Evolutionary conservation across 192 early-diverging fungal species (phyloP).

Genomic region (Entomortierella beljakovae): DNA sequence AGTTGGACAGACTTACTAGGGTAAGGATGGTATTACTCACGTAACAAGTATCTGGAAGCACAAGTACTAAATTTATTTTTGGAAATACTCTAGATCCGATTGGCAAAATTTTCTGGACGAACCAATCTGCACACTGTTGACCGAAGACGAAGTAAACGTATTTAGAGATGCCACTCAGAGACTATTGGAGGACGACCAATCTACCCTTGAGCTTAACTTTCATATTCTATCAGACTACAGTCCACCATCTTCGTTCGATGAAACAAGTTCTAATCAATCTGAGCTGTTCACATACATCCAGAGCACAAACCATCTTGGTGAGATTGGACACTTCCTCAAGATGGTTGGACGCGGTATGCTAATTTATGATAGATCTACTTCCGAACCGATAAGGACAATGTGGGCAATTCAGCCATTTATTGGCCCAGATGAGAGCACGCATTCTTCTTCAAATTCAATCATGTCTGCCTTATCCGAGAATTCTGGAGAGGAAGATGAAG

Average conservation of each 20-base stretch:
- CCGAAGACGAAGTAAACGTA: constrained; percentile 66
- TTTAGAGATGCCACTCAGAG: constrained; percentile 70
- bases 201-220: constrained; percentile 77
- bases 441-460: constrained; percentile 19
- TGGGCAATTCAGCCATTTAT: constrained; percentile 79
- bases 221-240: constrained; percentile 45
- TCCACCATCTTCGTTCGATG: constrained; percentile 45
- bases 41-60: background rate
- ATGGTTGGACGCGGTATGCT: constrained; percentile 92
- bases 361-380: constrained; percentile 76
- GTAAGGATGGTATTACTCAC: constrained; percentile 55
- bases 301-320: constrained; percentile 7
- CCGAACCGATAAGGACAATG: constrained; percentile 74
- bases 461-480: constrained; percentile 44
- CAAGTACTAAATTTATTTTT: background rate
- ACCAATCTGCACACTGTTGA: constrained; percentile 65
- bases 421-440: constrained; percentile 25
- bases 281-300: constrained; percentile 59
- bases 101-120: constrained; percentile 58
- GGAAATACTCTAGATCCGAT: constrained; percentile 62
- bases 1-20: constrained; percentile 75
- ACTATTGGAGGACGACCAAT: constrained; percentile 66
- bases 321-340: constrained; percentile 59
- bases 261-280: constrained; percentile 52
- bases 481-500: constrained; percentile 21